Conservation (phyloP, 768 basidiomycete genomes). For the Hypholoma fasciculare region DNA sequence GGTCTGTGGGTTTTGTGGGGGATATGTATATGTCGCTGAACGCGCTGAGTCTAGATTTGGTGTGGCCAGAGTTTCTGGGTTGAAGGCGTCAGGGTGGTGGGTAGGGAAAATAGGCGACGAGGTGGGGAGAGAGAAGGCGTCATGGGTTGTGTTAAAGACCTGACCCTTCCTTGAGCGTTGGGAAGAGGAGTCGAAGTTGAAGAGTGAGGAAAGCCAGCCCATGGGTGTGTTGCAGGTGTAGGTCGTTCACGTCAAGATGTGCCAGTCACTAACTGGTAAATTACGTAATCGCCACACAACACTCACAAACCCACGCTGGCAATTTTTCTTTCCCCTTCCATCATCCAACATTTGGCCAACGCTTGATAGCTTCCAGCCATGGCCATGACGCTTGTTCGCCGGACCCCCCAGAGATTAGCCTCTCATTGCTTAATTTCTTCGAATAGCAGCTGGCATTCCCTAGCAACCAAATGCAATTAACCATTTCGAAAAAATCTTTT, state of each 20-base stretch:
- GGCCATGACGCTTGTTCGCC: too few relatives aligned
- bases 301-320: background rate
- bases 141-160: conserved; percentile 77
- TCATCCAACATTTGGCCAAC: background rate
- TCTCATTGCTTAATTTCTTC: too few relatives aligned
- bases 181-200: conserved; percentile 48
- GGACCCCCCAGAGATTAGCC: too few relatives aligned
- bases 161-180: conserved; percentile 57
- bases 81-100: conserved; percentile 58
- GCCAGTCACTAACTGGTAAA: background rate
- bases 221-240: conserved; percentile 32
- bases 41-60: conserved; percentile 48
- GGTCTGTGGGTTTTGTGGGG: conserved; percentile 57
- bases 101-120: conserved; percentile 58
- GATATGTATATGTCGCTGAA: conserved; percentile 68
- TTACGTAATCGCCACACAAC: conserved; percentile 2
- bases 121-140: conserved; percentile 85
- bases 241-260: conserved; percentile 8
- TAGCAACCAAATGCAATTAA: too few relatives aligned
- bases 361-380: background rate
- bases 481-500: too few relatives aligned
- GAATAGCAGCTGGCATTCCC: too few relatives aligned
- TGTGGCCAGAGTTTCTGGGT: conserved; percentile 49
- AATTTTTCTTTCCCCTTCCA: background rate
- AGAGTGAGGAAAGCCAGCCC: conserved; percentile 75